Percentiles rank a stretch among this genome's conserved stretches.
phyloP scores from a whole-genome alignment of 108 stramenopile species.

The Heterococcus sp. region DNA sequence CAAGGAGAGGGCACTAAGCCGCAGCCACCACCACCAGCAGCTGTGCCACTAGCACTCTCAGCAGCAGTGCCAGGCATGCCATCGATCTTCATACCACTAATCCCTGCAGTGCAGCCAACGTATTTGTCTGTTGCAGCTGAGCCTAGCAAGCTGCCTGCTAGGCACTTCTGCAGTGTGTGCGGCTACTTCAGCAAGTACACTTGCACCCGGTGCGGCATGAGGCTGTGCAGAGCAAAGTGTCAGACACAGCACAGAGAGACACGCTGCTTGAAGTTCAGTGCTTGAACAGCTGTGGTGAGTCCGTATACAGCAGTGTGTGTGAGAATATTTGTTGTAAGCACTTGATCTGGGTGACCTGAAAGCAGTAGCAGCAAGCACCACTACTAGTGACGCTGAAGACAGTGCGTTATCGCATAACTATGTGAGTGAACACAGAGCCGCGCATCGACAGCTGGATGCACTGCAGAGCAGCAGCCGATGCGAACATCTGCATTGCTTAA shows the following conservation, averaged over 20 bases:
- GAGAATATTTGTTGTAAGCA: too few relatives aligned
- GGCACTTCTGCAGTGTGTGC: slow-evolving; percentile 53
- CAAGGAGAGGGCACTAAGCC: not conserved
- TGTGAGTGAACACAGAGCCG: too few relatives aligned
- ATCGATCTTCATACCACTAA: not conserved
- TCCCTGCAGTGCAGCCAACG: not conserved
- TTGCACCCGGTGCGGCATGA: slow-evolving; percentile 48
- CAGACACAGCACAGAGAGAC: slow-evolving; percentile 51
- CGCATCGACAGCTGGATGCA: too few relatives aligned
- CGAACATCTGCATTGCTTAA: too few relatives aligned
- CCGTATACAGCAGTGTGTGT: too few relatives aligned
- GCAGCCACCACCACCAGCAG: not conserved
- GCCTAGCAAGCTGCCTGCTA: slow-evolving; percentile 39
- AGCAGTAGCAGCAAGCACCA: too few relatives aligned
- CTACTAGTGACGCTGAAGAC: too few relatives aligned
- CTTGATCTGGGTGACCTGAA: too few relatives aligned
- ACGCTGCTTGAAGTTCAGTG: slow-evolving; percentile 46
- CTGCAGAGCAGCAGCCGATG: too few relatives aligned
- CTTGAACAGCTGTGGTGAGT: slow-evolving; percentile 7
- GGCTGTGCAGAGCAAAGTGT: slow-evolving; percentile 45
- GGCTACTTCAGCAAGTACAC: slow-evolving; percentile 47
- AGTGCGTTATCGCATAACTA: too few relatives aligned
- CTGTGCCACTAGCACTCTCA: not conserved
- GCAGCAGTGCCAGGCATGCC: not conserved
- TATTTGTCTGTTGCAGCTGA: slow-evolving; percentile 40